These are phyloP conservation scores for Fraxinus velutina DNA, from an alignment of 305 asterid genomes.

Conservation along the genomic window DNA sequence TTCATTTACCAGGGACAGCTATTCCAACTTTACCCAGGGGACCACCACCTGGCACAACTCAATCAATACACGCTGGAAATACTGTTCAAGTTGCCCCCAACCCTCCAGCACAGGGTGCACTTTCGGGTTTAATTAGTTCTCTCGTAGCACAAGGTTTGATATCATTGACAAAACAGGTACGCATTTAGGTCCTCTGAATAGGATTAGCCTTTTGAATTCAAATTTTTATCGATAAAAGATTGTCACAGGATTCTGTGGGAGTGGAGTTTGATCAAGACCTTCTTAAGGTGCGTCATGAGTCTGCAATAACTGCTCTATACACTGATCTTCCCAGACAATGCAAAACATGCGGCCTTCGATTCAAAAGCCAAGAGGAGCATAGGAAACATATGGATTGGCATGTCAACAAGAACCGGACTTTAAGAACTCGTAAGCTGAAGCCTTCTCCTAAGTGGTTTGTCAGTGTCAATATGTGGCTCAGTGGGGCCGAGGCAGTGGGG, in stretches of 20 bases:
- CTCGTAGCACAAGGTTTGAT: slow-evolving; percentile 82
- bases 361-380: slow-evolving; percentile 83
- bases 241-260: slow-evolving; percentile 59
- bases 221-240: background rate
- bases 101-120: slow-evolving; percentile 42
- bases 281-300: slow-evolving; percentile 71
- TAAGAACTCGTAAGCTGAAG: slow-evolving; percentile 70
- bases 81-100: slow-evolving; percentile 44
- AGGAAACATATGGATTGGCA: slow-evolving; percentile 99
- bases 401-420: slow-evolving; percentile 74
- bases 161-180: slow-evolving; percentile 57
- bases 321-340: slow-evolving; percentile 88
- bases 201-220: slow-evolving; percentile 4
- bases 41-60: slow-evolving; percentile 42
- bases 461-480: slow-evolving; percentile 76
- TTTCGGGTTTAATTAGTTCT: slow-evolving; percentile 62
- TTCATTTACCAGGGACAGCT: slow-evolving; percentile 40
- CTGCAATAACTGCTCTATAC: slow-evolving; percentile 63
- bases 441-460: slow-evolving; percentile 95
- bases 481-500: slow-evolving; percentile 79
- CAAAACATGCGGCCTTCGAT: slow-evolving; percentile 83
- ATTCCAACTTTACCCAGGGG: slow-evolving; percentile 42
- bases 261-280: slow-evolving; percentile 73
- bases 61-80: slow-evolving; percentile 40
- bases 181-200: slow-evolving; percentile 3